Evolutionary conservation across 2,329 filamentous ascomycete genomes (phyloP).

Genomic region (Fusarium zealandicum): DNA sequence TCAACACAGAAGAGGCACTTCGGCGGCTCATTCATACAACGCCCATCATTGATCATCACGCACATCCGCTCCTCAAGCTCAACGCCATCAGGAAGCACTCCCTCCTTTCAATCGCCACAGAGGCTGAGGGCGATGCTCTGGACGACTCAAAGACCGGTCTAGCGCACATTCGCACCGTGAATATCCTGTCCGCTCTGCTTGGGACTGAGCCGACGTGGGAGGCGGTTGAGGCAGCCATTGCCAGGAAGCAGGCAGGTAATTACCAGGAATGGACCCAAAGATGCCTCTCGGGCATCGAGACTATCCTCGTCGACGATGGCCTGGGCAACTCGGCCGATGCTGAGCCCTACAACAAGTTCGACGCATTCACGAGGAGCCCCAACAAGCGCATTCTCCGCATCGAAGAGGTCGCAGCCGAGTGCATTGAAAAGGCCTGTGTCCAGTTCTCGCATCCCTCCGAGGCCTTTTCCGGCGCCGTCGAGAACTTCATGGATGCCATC

Average conservation of each 20-base stretch:
- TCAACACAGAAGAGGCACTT: slow-evolving; percentile 38
- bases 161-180: slow-evolving; percentile 73
- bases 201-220: slow-evolving; percentile 70
- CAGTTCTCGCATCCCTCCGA: slow-evolving; percentile 40
- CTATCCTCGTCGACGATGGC: slow-evolving; percentile 80
- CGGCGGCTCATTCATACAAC: slow-evolving; percentile 55
- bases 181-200: slow-evolving; percentile 71
- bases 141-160: slow-evolving; percentile 67
- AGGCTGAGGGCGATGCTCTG: slow-evolving; percentile 74
- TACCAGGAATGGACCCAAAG: slow-evolving; percentile 65
- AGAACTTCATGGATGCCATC: slow-evolving; percentile 55
- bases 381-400: slow-evolving; percentile 81
- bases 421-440: slow-evolving; percentile 59
- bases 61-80: slow-evolving; percentile 70
- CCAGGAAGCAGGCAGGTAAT: slow-evolving; percentile 51
- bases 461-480: slow-evolving; percentile 47
- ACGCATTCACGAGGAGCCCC: slow-evolving; percentile 66
- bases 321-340: slow-evolving; percentile 63
- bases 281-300: slow-evolving; percentile 76
- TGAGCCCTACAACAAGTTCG: slow-evolving; percentile 69
- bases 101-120: slow-evolving; percentile 70
- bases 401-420: slow-evolving; percentile 71
- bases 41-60: slow-evolving; percentile 77
- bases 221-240: slow-evolving; percentile 54
- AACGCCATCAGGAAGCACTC: slow-evolving; percentile 56